Evolutionary conservation across 106 monocot genomes (phyloP).

Genomic region (Apostasia shenzhenica): DNA sequence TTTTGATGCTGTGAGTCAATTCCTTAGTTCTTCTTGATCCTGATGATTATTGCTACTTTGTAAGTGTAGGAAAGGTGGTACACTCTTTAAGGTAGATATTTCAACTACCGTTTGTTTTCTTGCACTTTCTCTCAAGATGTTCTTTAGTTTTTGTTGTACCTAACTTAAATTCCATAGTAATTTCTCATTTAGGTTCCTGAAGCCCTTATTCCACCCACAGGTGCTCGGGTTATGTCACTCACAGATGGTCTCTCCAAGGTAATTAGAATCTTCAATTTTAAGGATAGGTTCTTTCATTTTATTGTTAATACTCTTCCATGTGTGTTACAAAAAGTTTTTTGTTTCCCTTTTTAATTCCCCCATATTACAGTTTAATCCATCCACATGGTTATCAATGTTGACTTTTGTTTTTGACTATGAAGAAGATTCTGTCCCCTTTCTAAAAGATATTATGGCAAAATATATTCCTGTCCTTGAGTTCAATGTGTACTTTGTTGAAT

Average conservation of each 20-base stretch:
- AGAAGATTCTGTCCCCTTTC: too few species aligned
- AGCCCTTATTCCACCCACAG: slow-evolving; percentile 82
- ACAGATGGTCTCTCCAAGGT: slow-evolving; percentile 99
- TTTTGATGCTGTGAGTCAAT: not conserved
- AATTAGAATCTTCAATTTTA: not conserved
- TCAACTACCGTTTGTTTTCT: slow-evolving; percentile 3
- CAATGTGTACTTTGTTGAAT: not conserved
- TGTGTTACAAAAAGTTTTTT: not conserved
- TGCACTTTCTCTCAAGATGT: not conserved
- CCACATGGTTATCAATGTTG: not conserved
- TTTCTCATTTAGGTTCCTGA: slow-evolving; percentile 77
- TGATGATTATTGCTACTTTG: slow-evolving; percentile 14
- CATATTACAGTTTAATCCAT: slow-evolving; percentile 3
- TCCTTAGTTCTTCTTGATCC: slow-evolving; percentile 9
- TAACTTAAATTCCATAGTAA: not conserved
- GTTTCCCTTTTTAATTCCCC: not conserved
- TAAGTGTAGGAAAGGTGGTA: slow-evolving; percentile 66
- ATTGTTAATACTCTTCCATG: not conserved
- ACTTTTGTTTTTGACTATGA: not conserved
- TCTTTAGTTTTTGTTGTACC: not conserved
- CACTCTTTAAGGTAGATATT: slow-evolving; percentile 66
- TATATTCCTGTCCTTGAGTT: not conserved
- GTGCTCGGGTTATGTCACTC: slow-evolving; percentile 93
- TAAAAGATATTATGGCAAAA: not conserved
- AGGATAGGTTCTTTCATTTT: not conserved